These are phyloP conservation scores for Nyctanthes arbortristis DNA, from an alignment of 257 asterid genomes.

Conservation along the genomic window DNA sequence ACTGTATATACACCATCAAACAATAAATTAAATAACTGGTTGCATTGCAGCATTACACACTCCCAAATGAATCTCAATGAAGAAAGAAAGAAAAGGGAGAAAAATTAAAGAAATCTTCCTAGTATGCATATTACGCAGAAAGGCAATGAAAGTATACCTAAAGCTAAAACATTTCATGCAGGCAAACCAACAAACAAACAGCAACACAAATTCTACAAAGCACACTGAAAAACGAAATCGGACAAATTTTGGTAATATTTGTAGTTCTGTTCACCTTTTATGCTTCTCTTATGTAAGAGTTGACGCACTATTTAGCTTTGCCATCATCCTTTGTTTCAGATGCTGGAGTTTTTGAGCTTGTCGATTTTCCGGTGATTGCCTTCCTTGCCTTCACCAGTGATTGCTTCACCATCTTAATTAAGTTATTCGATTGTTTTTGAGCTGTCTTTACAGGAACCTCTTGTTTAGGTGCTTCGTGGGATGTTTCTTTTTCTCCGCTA, in stretches of 20 bases:
- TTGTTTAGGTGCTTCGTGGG: constrained; percentile 41
- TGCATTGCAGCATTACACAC: constrained; percentile 48
- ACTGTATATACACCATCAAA: constrained; percentile 45
- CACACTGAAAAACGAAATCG: constrained; percentile 42
- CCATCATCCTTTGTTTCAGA: constrained; percentile 51
- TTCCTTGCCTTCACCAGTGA: constrained; percentile 89
- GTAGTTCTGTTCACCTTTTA: constrained; percentile 1
- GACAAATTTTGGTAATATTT: constrained; percentile 24
- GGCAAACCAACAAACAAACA: constrained; percentile 36
- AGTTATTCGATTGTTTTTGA: constrained; percentile 55
- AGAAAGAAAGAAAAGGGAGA: background rate
- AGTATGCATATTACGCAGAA: constrained; percentile 31
- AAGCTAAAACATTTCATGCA: constrained; percentile 29
- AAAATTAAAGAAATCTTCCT: constrained; percentile 13
- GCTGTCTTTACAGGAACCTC: constrained; percentile 49
- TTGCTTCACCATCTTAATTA: constrained; percentile 80
- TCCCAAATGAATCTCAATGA: constrained; percentile 37
- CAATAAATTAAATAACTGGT: constrained; percentile 42
- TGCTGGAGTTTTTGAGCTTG: constrained; percentile 54
- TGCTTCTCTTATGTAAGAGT: background rate
- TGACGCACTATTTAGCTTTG: constrained; percentile 30
- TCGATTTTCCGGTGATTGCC: constrained; percentile 80
- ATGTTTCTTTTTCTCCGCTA: constrained; percentile 30
- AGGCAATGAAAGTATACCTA: constrained; percentile 32
- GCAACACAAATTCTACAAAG: constrained; percentile 25